These are phyloP conservation scores for Cladosporium sp. DNA, from an alignment of 2,329 filamentous ascomycete genomes.

Conservation along the genomic window DNA sequence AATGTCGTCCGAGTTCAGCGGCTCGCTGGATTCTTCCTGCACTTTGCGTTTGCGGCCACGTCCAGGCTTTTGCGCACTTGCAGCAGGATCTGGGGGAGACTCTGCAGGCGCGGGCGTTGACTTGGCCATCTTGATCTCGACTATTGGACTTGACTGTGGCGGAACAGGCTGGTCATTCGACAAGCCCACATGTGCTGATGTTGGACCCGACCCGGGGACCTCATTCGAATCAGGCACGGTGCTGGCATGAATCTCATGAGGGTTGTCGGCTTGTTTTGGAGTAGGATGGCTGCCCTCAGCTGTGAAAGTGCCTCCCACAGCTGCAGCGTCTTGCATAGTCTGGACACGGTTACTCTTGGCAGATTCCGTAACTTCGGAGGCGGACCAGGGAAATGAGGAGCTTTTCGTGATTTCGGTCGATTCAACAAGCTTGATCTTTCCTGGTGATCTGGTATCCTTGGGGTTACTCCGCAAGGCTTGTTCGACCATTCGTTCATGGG, in stretches of 20 bases:
- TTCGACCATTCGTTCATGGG: constrained; percentile 38
- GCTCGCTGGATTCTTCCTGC: constrained; percentile 18
- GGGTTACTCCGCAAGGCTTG: constrained; percentile 26
- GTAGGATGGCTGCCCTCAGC: background rate
- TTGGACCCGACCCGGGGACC: background rate
- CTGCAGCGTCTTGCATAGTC: background rate
- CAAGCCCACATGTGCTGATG: background rate
- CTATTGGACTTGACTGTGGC: background rate
- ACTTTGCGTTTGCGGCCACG: constrained; percentile 22
- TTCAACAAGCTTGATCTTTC: background rate
- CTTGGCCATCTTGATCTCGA: background rate
- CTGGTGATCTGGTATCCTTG: background rate
- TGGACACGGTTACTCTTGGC: background rate
- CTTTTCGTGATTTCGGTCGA: constrained; percentile 15
- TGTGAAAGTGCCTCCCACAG: background rate
- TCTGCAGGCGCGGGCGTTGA: background rate
- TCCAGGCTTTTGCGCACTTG: background rate
- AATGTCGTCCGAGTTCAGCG: constrained; percentile 28
- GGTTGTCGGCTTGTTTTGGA: background rate
- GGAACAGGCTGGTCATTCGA: background rate
- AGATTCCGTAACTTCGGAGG: constrained; percentile 16
- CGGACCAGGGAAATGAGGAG: constrained; percentile 26
- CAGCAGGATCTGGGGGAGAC: background rate
- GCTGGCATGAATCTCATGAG: background rate
- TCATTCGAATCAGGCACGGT: background rate